These are phyloP conservation scores for Trypanosoma boissoni DNA, from an alignment of 208 protist species.

Conservation along the genomic window DNA sequence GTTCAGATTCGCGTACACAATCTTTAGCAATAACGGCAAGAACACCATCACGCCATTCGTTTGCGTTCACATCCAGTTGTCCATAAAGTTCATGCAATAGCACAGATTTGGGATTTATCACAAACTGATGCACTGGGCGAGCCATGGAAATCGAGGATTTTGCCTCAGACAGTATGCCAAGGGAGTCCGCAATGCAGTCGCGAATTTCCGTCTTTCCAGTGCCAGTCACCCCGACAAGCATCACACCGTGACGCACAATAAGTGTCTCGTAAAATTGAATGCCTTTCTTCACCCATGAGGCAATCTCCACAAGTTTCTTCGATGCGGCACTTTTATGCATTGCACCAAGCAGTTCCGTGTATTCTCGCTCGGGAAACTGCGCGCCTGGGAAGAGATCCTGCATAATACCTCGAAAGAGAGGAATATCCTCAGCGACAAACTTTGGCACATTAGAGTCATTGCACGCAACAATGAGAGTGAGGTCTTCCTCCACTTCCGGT, in stretches of 20 bases:
- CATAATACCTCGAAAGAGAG: slow-evolving; percentile 98
- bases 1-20: slow-evolving; percentile 80
- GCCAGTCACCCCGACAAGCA: slow-evolving; percentile 98
- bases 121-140: slow-evolving; percentile 85
- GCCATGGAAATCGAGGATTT: slow-evolving; percentile 71
- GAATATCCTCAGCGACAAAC: slow-evolving; percentile 98
- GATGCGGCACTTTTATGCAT: slow-evolving; percentile 77
- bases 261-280: slow-evolving; percentile 98
- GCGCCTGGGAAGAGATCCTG: slow-evolving; percentile 98
- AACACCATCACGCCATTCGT: slow-evolving; percentile 94
- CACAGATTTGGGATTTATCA: slow-evolving; percentile 98
- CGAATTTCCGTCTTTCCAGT: slow-evolving; percentile 94
- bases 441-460: slow-evolving; percentile 98
- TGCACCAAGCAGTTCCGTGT: slow-evolving; percentile 88
- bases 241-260: slow-evolving; percentile 97
- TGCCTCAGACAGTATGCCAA: slow-evolving; percentile 60
- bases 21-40: slow-evolving; percentile 89
- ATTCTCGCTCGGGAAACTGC: slow-evolving; percentile 92
- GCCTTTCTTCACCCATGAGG: slow-evolving; percentile 92
- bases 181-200: slow-evolving; percentile 72
- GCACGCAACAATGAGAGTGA: slow-evolving; percentile 97
- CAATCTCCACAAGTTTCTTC: slow-evolving; percentile 74
- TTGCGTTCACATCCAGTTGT: slow-evolving; percentile 91
- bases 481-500: slow-evolving; percentile 95
- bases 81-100: slow-evolving; percentile 98